phyloP scores from a whole-genome alignment of 768 basidiomycete species.

The Pulveroboletus sp. region DNA sequence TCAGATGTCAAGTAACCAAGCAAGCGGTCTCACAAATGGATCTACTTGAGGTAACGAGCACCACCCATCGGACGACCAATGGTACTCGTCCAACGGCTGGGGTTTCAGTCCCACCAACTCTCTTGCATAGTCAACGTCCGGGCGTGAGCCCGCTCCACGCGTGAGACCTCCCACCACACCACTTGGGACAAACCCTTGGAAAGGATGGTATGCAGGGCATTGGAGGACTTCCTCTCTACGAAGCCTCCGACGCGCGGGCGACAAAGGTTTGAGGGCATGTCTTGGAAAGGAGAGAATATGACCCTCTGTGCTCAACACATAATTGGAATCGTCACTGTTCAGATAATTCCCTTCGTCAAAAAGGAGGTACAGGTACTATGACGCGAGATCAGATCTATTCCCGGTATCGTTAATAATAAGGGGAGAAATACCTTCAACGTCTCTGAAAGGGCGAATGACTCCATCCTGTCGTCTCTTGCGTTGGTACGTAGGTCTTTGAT shows the following conservation, averaged over 20 bases:
- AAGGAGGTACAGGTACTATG: constrained; percentile 84
- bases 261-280: constrained; percentile 50
- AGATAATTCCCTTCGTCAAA: constrained; percentile 83
- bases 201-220: constrained; percentile 66
- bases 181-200: constrained; percentile 29
- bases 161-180: constrained; percentile 44
- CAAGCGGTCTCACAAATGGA: constrained; percentile 51
- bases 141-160: constrained; percentile 64
- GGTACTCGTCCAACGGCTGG: constrained; percentile 44
- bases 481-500: constrained; percentile 76
- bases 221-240: constrained; percentile 63
- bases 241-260: constrained; percentile 53
- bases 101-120: constrained; percentile 54
- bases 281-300: constrained; percentile 71
- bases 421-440: constrained; percentile 67
- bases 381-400: constrained; percentile 1
- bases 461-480: constrained; percentile 89
- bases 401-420: neutral
- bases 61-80: constrained; percentile 70
- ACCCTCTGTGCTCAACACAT: constrained; percentile 94
- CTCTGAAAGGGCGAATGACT: constrained; percentile 92
- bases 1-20: neutral
- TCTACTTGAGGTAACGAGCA: constrained; percentile 68
- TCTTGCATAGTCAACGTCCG: constrained; percentile 79
- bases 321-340: constrained; percentile 74